These are phyloP conservation scores for Candida yuanshanica DNA, from an alignment of 805 yeast genomes.

Conservation along the genomic window DNA sequence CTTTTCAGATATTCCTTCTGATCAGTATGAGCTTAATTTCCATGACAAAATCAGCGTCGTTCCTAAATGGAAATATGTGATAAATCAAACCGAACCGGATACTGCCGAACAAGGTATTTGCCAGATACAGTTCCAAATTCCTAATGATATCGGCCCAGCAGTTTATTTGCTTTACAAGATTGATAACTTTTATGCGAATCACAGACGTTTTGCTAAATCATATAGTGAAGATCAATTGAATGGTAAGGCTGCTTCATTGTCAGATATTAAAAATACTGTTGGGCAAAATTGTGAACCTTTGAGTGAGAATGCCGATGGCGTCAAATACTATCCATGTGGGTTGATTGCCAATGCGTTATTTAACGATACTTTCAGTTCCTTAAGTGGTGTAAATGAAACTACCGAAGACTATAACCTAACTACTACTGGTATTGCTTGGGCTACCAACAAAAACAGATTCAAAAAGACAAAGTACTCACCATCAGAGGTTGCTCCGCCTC, in stretches of 20 bases:
- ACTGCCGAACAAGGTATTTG: constrained; percentile 54
- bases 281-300: constrained; percentile 63
- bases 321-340: constrained; percentile 77
- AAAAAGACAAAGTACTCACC: constrained; percentile 58
- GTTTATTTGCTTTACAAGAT: constrained; percentile 73
- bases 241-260: constrained; percentile 61
- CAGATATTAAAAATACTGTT: constrained; percentile 42
- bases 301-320: constrained; percentile 44
- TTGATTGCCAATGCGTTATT: constrained; percentile 75
- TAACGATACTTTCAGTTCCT: constrained; percentile 64
- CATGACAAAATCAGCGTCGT: constrained; percentile 30
- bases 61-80: constrained; percentile 66
- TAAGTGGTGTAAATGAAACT: constrained; percentile 27
- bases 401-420: constrained; percentile 41
- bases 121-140: constrained; percentile 66
- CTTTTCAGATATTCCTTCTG: constrained; percentile 49
- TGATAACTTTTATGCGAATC: constrained; percentile 90
- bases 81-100: constrained; percentile 37
- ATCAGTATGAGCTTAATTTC: constrained; percentile 56
- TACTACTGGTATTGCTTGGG: constrained; percentile 63
- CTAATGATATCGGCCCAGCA: constrained; percentile 67
- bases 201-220: constrained; percentile 86
- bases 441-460: constrained; percentile 57
- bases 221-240: constrained; percentile 80
- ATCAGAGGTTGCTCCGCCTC: constrained; percentile 70